Evolutionary conservation across 768 basidiomycete species (phyloP).

Genomic region (Galerina marginata): DNA sequence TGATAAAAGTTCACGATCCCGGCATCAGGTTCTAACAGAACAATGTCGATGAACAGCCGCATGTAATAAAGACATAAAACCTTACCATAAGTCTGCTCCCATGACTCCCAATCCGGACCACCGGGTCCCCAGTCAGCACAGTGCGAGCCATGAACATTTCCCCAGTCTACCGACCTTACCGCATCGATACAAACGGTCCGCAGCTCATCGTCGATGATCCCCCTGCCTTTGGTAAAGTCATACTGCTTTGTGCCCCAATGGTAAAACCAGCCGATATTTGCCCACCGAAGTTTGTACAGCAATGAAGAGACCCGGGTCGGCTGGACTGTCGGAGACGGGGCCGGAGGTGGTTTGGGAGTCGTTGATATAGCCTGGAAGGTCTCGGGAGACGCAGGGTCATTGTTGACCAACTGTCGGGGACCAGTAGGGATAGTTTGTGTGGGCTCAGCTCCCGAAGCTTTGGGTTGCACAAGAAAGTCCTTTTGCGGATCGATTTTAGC

Average conservation of each 20-base stretch:
- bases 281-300: slow-evolving; percentile 86
- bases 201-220: slow-evolving; percentile 62
- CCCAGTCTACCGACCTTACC: slow-evolving; percentile 74
- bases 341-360: slow-evolving; percentile 62
- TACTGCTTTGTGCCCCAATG: slow-evolving; percentile 98
- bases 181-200: slow-evolving; percentile 63
- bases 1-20: slow-evolving; percentile 98
- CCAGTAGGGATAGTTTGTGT: slow-evolving; percentile 42
- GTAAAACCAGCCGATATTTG: slow-evolving; percentile 95
- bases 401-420: slow-evolving; percentile 72
- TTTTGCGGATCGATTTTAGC: slow-evolving; percentile 35
- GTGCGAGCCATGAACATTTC: slow-evolving; percentile 54
- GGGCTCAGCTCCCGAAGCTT: slow-evolving; percentile 36
- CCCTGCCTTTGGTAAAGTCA: slow-evolving; percentile 78
- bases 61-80: background rate
- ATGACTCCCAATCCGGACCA: slow-evolving; percentile 70
- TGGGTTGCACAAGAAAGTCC: slow-evolving; percentile 50
- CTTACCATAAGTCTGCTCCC: slow-evolving; percentile 81
- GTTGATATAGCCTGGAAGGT: slow-evolving; percentile 58
- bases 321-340: slow-evolving; percentile 66
- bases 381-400: slow-evolving; percentile 65
- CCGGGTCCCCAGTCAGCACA: slow-evolving; percentile 56
- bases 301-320: slow-evolving; percentile 59
- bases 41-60: background rate
- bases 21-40: slow-evolving; percentile 81